A percentile compares a stretch with the other conserved stretches of the same genome.
phyloP scores from a whole-genome alignment of 768 basidiomycete genomes.

The Russula sp. region DNA sequence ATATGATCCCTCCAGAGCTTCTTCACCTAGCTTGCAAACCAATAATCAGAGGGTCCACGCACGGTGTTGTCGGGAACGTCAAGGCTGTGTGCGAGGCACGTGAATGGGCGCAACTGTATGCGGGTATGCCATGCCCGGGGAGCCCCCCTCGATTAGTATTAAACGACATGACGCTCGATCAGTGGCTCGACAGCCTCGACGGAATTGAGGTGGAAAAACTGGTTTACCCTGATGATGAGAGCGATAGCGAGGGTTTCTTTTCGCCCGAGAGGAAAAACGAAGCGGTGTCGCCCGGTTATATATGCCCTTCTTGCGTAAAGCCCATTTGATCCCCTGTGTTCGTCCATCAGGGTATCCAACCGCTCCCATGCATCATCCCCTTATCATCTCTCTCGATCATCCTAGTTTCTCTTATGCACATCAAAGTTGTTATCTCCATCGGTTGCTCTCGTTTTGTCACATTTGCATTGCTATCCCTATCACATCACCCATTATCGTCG shows the following conservation, averaged over 20 bases:
- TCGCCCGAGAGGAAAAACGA: neutral
- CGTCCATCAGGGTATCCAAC: neutral
- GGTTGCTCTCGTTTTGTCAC: neutral
- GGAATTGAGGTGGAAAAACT: slow-evolving; percentile 23
- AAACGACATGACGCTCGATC: slow-evolving; percentile 10
- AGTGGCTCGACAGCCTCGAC: slow-evolving; percentile 21
- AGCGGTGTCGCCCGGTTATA: neutral
- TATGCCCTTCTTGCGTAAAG: slow-evolving; percentile 14
- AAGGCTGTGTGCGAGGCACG: slow-evolving; percentile 18
- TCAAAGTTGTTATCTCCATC: neutral
- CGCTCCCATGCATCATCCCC: too few relatives aligned
- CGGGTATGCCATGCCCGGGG: neutral
- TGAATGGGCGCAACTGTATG: slow-evolving; percentile 11
- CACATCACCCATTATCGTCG: too few relatives aligned
- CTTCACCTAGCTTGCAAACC: slow-evolving; percentile 6
- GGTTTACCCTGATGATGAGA: slow-evolving; percentile 22
- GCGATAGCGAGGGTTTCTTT: neutral
- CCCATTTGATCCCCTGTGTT: neutral
- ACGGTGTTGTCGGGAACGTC: slow-evolving; percentile 20
- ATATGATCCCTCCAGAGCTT: slow-evolving; percentile 9
- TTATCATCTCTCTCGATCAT: neutral
- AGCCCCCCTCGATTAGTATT: neutral
- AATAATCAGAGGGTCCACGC: slow-evolving; percentile 9
- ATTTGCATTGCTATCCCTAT: neutral
- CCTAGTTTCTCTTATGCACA: neutral